Evolutionary conservation across 345 rosid genomes (phyloP), one percentile per base, ranked within the genome.

Genomic region (Moricandia arvensis): DNA sequence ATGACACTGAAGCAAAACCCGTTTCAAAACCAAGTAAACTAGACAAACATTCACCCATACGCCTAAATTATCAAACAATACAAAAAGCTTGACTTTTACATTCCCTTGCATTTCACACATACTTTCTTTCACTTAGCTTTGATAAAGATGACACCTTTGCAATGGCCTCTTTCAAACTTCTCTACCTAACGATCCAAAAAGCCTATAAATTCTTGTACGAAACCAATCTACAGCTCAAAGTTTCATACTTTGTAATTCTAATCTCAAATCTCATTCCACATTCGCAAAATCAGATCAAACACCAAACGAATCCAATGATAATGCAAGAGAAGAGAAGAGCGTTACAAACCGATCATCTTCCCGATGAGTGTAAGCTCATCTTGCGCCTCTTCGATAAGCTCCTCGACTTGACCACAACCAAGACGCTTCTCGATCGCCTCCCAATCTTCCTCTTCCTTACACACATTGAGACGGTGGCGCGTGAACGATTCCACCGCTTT

Each of bases 391-490:
- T 96, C 99, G 41, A 96, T 86, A 37, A 96, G 95, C 89, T 93
- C 98, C 82, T 96, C 99, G 65, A 93, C 98, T 85, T 93, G 97
- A 72, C 99, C 99, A 60, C 98, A 93, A 3, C 93, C 97, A 15
- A 96, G 82, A 18, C 86, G 85, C 65, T 91, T 87, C 91, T 93
- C 97, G 72, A 96, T 93, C 76, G 27, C 60, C 82, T 93, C 99
- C 96, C 96, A 96, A 45, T 93, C 95, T 54, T 82, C 87, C 74
- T 93, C 96, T 76, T 91, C 96, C 60, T 82, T 82, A 69, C 97
- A 96, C 0, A 85, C 95, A 78, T 84, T 81, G 15, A 96, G 82
- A 77, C 97, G 90, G 58, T 91, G 96, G 26, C 75, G 81, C 49
- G 98, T 96, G 83, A 96, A 96, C 60, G 86, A 81, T 84, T 96